phyloP scores from a whole-genome alignment of 2,329 filamentous ascomycete genomes.

The Zymoseptoria crescenta region DNA sequence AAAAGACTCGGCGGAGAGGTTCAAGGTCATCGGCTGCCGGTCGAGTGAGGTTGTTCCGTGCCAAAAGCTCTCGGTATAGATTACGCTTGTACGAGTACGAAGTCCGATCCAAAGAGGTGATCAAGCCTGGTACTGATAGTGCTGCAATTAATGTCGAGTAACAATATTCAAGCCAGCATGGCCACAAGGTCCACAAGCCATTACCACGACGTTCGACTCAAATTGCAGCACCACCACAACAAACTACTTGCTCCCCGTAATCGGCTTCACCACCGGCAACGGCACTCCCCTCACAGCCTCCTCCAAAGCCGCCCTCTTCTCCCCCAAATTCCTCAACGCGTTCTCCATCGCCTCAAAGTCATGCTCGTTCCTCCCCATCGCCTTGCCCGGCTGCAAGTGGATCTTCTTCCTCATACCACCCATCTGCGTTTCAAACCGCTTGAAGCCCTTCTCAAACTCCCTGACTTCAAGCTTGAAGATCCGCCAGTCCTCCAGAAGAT shows the following conservation, averaged over 20 bases:
- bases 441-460: conserved; percentile 1
- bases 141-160: too few relatives aligned
- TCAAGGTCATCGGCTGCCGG: too few relatives aligned
- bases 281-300: conserved; percentile 1
- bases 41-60: too few relatives aligned
- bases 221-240: background rate
- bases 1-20: too few relatives aligned
- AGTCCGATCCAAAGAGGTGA: too few relatives aligned
- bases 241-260: background rate
- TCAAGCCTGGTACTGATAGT: too few relatives aligned
- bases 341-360: conserved; percentile 9
- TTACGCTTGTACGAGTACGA: too few relatives aligned
- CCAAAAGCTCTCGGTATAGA: too few relatives aligned
- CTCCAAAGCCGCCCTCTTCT: conserved; percentile 2
- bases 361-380: conserved; percentile 5
- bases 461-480: conserved; percentile 2
- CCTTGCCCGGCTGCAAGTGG: conserved; percentile 2
- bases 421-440: conserved; percentile 3
- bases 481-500: conserved; percentile 2
- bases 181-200: too few relatives aligned
- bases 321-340: conserved; percentile 6
- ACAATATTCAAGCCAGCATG: too few relatives aligned
- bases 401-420: conserved; percentile 1
- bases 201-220: too few relatives aligned
- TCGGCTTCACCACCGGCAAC: conserved; percentile 17